Percentiles rank a stretch among this genome's conserved stretches.
Evolutionary conservation across 2,329 filamentous ascomycete genomes (phyloP).

Genomic region (Fusarium pilosicola): DNA sequence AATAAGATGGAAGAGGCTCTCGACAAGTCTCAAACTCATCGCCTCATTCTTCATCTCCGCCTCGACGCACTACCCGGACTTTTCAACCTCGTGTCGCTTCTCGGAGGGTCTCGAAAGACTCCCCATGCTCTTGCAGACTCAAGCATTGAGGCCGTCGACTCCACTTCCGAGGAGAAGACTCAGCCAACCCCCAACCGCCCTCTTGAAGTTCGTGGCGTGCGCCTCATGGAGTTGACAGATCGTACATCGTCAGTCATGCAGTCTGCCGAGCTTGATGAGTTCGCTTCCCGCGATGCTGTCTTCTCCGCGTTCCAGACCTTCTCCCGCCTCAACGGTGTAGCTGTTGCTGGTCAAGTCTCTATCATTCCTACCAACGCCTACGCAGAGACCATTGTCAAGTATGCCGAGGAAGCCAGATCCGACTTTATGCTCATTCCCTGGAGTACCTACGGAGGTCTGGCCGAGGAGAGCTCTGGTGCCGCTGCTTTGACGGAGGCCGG

Average conservation of each 20-base stretch:
- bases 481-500: slow-evolving; percentile 25
- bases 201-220: slow-evolving; percentile 72
- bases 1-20: slow-evolving; percentile 43
- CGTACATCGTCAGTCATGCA: slow-evolving; percentile 96
- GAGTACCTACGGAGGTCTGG: slow-evolving; percentile 82
- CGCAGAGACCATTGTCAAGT: slow-evolving; percentile 77
- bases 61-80: slow-evolving; percentile 45
- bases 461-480: slow-evolving; percentile 59
- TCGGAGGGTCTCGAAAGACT: slow-evolving; percentile 36
- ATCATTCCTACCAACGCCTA: slow-evolving; percentile 82
- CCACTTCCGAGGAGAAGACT: slow-evolving; percentile 2
- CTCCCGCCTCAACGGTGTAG: slow-evolving; percentile 83
- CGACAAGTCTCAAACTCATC: slow-evolving; percentile 42
- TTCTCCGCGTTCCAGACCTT: slow-evolving; percentile 93
- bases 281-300: slow-evolving; percentile 79
- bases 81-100: slow-evolving; percentile 45
- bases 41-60: slow-evolving; percentile 43
- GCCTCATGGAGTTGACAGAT: slow-evolving; percentile 87
- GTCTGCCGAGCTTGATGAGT: slow-evolving; percentile 83
- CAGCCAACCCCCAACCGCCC: slow-evolving; percentile 10
- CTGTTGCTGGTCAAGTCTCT: slow-evolving; percentile 82
- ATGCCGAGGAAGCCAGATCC: slow-evolving; percentile 74
- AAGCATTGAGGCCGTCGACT: not conserved
- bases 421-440: slow-evolving; percentile 88
- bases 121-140: not conserved